Evolutionary conservation across 192 early-diverging fungal species (phyloP), one percentile per base, ranked within the genome.

Genomic region (Jimgerdemannia flammicorona): DNA sequence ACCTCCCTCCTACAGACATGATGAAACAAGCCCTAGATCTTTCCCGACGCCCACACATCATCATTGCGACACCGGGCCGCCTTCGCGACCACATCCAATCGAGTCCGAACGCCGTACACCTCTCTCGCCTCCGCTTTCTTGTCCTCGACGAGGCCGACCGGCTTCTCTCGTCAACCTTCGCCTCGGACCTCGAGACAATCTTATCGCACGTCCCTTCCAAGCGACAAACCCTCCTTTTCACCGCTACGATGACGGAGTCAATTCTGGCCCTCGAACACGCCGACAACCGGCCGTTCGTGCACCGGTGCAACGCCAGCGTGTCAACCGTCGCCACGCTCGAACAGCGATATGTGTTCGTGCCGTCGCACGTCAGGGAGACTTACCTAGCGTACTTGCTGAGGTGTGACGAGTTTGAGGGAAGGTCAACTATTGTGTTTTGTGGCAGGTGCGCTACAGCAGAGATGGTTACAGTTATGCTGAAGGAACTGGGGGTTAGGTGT

Each of bases 131-230:
- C 40, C 88, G 87, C 79, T 99, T 91, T 81, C 80, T 99, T 43
- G 98, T 98, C 2, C 81, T 99, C 69, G 97, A 99, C 84, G 97
- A 99, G 83, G 97, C 95, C 0, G 98, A 99, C 86, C 86, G 97
- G 43, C 78, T 99, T 66, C 79, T 99, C 41, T 91, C 93, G 14
- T 88, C 90, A 6, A 93, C 93, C 3, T 99, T 99, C 87, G 88
- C 91, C 7, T 79, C 90, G 10, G 94, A 98, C 68, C 85, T 99
- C 63, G 90, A 81, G 8, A 81, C 87, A 0, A 96, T 99, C 73
- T 85, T 99, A 69, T 84, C 87, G 39, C 77, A 79, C 3, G 72
- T 99, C 10, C 97, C 98, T 3, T 83, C 88, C 67, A 88, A 92
- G 68, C 88, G 98, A 1, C 97, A 99, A 75, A 98, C 97, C 0